These are phyloP conservation scores for Tausonia pullulans DNA, from an alignment of 1,284 basidiomycete genomes.

Conservation along the genomic window DNA sequence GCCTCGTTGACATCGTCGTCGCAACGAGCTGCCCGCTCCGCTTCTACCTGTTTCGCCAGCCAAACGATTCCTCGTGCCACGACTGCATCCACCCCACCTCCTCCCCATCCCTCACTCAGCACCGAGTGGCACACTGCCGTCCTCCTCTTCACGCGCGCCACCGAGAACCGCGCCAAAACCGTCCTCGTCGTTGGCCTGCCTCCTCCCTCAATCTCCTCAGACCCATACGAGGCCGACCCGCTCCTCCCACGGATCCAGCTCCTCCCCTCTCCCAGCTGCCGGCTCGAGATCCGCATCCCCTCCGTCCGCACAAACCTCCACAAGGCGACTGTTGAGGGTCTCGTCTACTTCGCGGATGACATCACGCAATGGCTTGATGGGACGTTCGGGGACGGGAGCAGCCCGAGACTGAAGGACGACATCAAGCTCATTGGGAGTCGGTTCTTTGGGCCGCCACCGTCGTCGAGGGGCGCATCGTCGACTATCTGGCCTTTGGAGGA, in stretches of 20 bases:
- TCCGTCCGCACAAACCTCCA: conserved; percentile 51
- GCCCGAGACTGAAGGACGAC: conserved; percentile 41
- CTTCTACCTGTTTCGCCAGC: no score
- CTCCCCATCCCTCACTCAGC: not conserved
- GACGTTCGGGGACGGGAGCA: conserved; percentile 26
- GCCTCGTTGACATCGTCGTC: conserved; percentile 11
- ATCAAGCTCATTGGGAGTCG: conserved; percentile 70
- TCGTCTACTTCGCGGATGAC: conserved; percentile 81
- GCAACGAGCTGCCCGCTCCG: not conserved
- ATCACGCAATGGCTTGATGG: conserved; percentile 52
- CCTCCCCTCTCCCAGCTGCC: not conserved
- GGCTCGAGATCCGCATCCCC: conserved; percentile 46
- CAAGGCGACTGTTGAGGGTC: conserved; percentile 54
- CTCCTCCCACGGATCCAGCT: conserved; percentile 7
- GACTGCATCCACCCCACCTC: no score
- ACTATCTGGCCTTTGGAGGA: conserved; percentile 22
- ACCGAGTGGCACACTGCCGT: conserved; percentile 1
- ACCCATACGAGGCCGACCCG: conserved; percentile 11
- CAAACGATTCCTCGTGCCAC: no score
- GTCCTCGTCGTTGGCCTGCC: conserved; percentile 22
- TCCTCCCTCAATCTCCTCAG: conserved; percentile 10
- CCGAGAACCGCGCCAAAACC: conserved; percentile 19
- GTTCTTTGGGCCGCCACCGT: conserved; percentile 56
- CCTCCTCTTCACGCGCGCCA: not conserved
- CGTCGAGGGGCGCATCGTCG: conserved; percentile 30